Base-by-base conservation (phyloP, 805 yeast genomes). In the Metschnikowia colocasiae region DNA sequence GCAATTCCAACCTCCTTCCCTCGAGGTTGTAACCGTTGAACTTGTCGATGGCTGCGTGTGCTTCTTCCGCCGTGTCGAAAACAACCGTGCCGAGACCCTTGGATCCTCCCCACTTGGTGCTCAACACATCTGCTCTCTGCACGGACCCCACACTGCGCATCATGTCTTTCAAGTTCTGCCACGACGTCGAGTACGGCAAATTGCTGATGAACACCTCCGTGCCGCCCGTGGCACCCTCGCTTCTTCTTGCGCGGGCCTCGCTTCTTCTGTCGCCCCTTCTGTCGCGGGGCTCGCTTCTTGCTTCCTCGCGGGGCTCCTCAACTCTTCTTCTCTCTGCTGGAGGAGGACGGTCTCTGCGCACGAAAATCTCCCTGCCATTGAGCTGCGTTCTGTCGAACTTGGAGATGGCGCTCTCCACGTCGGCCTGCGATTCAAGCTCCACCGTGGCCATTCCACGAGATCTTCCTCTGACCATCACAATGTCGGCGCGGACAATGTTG, bases 381-480 rank as follows among this genome's bases (percentile, higher is more conserved):
- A 82, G 78, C 30, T 71, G 73, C 26, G 82, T 73, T 59, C 87
- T 83, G 66, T 87, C 85, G 58, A 75, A 84, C 56, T 79, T 74
- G 45, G 73, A 68, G 58, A 90, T 87, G 10, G 97, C 97, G 20
- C 70, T 74, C 40, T 73, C 75, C 5, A 88, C 96, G 47, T 81
- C 85, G 15, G 77, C 82, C 50, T 74, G 74, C 48, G 72, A 71
- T 10, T 81, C 71, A 59, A 84, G 91, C 65, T 90, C 97, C 35
- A 90, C 96, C 20, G 96, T 87, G 34, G 91, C 92, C 92, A 85
- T 85, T 52, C 95, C 95, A 68, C 92, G 76, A 60, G 89, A 84
- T 59, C 85, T 85, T 47, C 95, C 95, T 56, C 83, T 80, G 51
- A 80, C 76, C 2, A 83, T 82, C 38, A 89, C 84, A 45, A 91